Evolutionary conservation across 257 asterid species (phyloP), one percentile per base, ranked within the genome.

Genomic region (Plantago major): DNA sequence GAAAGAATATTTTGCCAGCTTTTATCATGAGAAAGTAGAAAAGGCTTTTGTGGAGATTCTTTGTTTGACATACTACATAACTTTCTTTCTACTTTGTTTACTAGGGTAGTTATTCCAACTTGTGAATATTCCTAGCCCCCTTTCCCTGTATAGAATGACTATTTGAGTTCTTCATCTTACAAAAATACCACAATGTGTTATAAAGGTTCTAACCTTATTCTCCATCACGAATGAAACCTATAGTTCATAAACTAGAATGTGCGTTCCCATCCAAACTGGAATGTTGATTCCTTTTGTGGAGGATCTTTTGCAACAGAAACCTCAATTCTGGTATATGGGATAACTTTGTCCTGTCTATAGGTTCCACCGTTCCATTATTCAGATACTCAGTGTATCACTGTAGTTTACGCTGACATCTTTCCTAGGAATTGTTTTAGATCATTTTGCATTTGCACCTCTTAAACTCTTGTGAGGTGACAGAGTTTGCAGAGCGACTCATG

Each of bases 31-130:
- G 12, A 3, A 61, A 46, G 16, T 1, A 47, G 58, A 10, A 28
- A 8, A 47, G 67, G 62, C 45, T 60, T 69, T 65, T 64, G 54
- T 44, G 52, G 42, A 60, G 67, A 73, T 80, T 73, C 82, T 63
- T 80, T 73, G 73, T 62, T 63, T 60, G 45, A 18, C n/a, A 60
- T 51, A 55, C 42, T 11, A 9, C 48, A 46, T 49, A 49, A 47
- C 59, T 71, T 54, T 42, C 62, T 63, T 62, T 61, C 49, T 56
- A 28, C 62, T 60, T 67, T 38, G 60, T 62, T 65, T 56, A 45
- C 58, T 47, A 30, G 51, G 16, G 17, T n/a, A 18, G 46, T 11
- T 42, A 57, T 67, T 40, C 64, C 47, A 66, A 57, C 56, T 61
- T 65, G 18, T 42, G 42, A 51, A 22, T 22, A 22, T 22, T 9